Evolutionary conservation across 345 rosid genomes (phyloP).

Genomic region (Eutrema japonicum): DNA sequence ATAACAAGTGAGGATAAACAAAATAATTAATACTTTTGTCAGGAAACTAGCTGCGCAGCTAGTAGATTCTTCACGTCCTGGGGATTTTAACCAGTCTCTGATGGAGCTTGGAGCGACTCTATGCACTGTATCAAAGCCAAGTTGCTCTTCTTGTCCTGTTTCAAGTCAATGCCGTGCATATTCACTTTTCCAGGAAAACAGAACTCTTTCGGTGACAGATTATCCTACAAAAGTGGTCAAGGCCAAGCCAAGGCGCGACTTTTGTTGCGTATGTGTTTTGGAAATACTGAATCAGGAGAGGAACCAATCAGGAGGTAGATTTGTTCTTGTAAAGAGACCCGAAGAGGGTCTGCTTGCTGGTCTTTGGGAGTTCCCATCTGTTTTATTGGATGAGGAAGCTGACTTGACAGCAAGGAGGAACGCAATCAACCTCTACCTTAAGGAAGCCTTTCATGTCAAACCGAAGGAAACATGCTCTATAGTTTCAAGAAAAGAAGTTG

Average conservation of each 20-base stretch:
- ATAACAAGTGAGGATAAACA: slow-evolving; percentile 20
- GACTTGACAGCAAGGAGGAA: slow-evolving; percentile 60
- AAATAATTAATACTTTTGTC: slow-evolving; percentile 4
- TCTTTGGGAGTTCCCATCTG: slow-evolving; percentile 95
- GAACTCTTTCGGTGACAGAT: slow-evolving; percentile 60
- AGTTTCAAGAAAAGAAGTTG: slow-evolving; percentile 68
- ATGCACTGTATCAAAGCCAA: slow-evolving; percentile 74
- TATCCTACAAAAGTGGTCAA: slow-evolving; percentile 76
- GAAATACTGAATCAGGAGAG: slow-evolving; percentile 58
- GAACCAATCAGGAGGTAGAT: slow-evolving; percentile 54
- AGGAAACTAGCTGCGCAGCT: slow-evolving; percentile 92
- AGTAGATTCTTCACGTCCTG: slow-evolving; percentile 79
- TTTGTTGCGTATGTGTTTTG: slow-evolving; percentile 80
- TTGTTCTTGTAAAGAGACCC: slow-evolving; percentile 84
- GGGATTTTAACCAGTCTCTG: slow-evolving; percentile 94
- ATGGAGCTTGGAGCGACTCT: slow-evolving; percentile 98
- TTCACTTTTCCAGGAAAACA: slow-evolving; percentile 56
- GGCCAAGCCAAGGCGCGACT: slow-evolving; percentile 67
- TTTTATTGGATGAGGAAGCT: slow-evolving; percentile 57
- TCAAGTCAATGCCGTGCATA: slow-evolving; percentile 71
- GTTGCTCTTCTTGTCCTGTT: slow-evolving; percentile 79
- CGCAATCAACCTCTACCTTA: slow-evolving; percentile 57
- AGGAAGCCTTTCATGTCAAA: slow-evolving; percentile 60
- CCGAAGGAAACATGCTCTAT: slow-evolving; percentile 50
- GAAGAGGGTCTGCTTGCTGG: slow-evolving; percentile 91